Conservation (phyloP, 2,329 filamentous ascomycete genomes). For the Lithohypha guttulata region DNA sequence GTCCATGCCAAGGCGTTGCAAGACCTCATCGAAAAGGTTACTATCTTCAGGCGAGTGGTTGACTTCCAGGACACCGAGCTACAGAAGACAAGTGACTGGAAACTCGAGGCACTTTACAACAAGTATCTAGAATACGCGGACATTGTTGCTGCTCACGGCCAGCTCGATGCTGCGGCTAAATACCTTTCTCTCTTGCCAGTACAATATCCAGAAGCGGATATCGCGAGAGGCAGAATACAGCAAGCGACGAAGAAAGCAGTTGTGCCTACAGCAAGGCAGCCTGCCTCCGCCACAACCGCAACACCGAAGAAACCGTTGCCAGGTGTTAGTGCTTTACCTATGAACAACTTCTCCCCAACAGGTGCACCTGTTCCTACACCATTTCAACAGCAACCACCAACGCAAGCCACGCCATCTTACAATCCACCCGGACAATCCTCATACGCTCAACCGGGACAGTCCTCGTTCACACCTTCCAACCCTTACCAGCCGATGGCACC, state of each 20-base stretch:
- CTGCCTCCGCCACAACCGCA: conserved; percentile 30
- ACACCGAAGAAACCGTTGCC: conserved; percentile 33
- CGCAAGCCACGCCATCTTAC: conserved; percentile 20
- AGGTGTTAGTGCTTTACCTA: conserved; percentile 28
- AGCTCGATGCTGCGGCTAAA: conserved; percentile 74
- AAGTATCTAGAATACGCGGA: conserved; percentile 97
- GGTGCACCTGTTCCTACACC: conserved; percentile 7
- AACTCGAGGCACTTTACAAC: conserved; percentile 74
- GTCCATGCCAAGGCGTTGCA: conserved; percentile 82
- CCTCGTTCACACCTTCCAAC: conserved; percentile 36
- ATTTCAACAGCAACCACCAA: conserved; percentile 25
- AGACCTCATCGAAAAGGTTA: conserved; percentile 95
- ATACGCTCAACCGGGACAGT: no score
- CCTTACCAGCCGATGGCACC: conserved; percentile 22
- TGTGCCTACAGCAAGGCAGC: conserved; percentile 31
- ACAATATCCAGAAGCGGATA: conserved; percentile 75
- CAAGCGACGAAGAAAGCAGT: conserved; percentile 60
- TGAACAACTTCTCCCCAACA: conserved; percentile 25
- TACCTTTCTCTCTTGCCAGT: conserved; percentile 80
- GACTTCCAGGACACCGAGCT: conserved; percentile 78
- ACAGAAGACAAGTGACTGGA: conserved; percentile 65
- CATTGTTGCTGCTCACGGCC: conserved; percentile 81
- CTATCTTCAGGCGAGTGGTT: conserved; percentile 86
- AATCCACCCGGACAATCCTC: conserved; percentile 28
- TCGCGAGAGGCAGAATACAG: conserved; percentile 73